Conservation (phyloP, 2,329 filamentous ascomycete species). For the Pyricularia sp. region DNA sequence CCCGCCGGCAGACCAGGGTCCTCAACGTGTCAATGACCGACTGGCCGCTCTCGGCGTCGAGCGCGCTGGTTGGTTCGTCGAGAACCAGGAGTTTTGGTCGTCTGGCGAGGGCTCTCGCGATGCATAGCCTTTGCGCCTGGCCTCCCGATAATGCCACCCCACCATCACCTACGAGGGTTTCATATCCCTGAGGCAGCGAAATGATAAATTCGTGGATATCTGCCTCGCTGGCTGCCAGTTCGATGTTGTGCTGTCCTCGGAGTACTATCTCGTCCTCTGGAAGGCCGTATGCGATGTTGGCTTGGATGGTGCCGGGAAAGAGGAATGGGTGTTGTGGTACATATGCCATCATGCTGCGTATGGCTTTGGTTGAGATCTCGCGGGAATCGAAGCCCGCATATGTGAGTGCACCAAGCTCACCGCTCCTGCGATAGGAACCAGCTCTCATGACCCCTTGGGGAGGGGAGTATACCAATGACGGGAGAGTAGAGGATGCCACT, state of each 20-base stretch:
- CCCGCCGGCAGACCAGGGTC: neutral
- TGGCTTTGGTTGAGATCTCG: constrained; percentile 42
- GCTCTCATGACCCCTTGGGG: neutral
- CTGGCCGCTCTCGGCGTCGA: constrained; percentile 58
- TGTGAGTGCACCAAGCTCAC: constrained; percentile 25
- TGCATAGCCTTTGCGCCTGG: constrained; percentile 68
- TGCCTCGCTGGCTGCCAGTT: constrained; percentile 39
- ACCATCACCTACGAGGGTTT: constrained; percentile 64
- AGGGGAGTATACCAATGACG: too few species aligned
- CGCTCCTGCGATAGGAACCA: constrained; percentile 11
- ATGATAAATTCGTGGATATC: constrained; percentile 66
- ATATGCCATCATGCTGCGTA: constrained; percentile 51
- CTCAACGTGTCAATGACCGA: constrained; percentile 37
- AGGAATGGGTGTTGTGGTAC: constrained; percentile 61
- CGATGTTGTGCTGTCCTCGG: constrained; percentile 30
- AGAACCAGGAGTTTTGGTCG: constrained; percentile 61
- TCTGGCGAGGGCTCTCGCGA: constrained; percentile 65
- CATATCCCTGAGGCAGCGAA: constrained; percentile 57
- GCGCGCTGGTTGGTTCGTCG: constrained; percentile 74
- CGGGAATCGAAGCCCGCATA: constrained; percentile 45
- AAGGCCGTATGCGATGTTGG: constrained; percentile 76
- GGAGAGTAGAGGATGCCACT: neutral
- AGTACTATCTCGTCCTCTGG: constrained; percentile 31
- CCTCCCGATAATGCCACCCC: constrained; percentile 63
- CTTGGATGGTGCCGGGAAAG: constrained; percentile 63